Evolutionary conservation across 2,329 filamentous ascomycete species (phyloP).

Genomic region (Bipolaris victoriae): DNA sequence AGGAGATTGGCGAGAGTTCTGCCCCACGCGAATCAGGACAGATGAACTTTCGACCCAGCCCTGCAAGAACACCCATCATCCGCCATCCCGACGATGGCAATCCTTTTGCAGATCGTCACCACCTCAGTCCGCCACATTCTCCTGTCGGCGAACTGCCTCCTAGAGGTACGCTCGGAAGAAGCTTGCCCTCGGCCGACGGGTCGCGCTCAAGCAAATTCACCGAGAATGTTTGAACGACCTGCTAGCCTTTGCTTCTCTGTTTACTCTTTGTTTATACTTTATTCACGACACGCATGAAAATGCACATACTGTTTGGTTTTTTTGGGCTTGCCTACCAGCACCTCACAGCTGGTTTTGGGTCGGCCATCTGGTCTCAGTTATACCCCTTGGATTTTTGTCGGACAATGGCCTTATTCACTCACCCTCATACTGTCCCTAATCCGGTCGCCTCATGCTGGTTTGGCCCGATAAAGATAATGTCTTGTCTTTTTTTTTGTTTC

Average conservation of each 20-base stretch:
- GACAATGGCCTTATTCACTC: slow-evolving; percentile 14
- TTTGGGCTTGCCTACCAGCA: slow-evolving; percentile 12
- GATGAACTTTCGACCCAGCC: slow-evolving; percentile 57
- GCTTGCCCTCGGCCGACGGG: slow-evolving; percentile 54
- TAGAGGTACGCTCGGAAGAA: slow-evolving; percentile 49
- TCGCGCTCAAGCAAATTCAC: slow-evolving; percentile 55
- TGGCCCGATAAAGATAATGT: slow-evolving; percentile 29
- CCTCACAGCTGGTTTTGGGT: slow-evolving; percentile 8
- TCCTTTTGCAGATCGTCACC: slow-evolving; percentile 30
- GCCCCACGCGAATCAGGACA: slow-evolving; percentile 29
- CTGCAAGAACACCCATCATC: slow-evolving; percentile 66
- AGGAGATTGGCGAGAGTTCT: slow-evolving; percentile 37
- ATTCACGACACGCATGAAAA: slow-evolving; percentile 36
- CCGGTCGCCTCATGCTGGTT: slow-evolving; percentile 7
- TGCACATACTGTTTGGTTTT: slow-evolving; percentile 25
- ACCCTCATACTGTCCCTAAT: slow-evolving; percentile 31
- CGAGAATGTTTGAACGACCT: slow-evolving; percentile 52
- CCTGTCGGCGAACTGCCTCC: slow-evolving; percentile 40
- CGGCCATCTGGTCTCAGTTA: slow-evolving; percentile 26
- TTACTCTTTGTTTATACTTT: slow-evolving; percentile 22
- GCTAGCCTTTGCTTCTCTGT: slow-evolving; percentile 23
- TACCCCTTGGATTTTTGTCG: slow-evolving; percentile 23
- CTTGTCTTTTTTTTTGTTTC: slow-evolving; percentile 12
- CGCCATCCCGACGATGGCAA: slow-evolving; percentile 51
- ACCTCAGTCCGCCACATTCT: slow-evolving; percentile 49